These are phyloP conservation scores for Oemleria cerasiformis DNA, from an alignment of 306 rosid genomes.

Conservation along the genomic window DNA sequence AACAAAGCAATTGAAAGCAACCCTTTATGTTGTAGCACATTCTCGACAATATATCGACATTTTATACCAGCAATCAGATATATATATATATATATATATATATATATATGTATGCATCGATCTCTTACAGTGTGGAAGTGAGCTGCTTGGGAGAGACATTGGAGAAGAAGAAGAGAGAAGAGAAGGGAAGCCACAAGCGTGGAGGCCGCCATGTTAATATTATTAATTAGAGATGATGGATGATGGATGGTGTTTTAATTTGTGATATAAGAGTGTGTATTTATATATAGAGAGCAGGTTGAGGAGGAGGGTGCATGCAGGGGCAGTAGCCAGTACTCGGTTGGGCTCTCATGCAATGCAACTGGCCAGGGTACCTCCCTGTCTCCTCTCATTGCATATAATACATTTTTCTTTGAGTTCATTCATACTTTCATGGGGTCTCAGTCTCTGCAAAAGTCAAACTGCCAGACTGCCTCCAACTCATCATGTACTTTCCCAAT, in stretches of 20 bases:
- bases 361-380: not conserved
- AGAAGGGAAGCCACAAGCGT: constrained; percentile 2
- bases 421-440: too few relatives aligned
- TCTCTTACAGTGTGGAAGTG: not conserved
- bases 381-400: not conserved
- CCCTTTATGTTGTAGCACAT: too few relatives aligned
- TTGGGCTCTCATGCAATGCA: not conserved
- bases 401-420: not conserved
- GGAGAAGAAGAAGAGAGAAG: constrained; percentile 9
- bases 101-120: not conserved
- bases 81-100: too few relatives aligned
- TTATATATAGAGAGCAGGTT: not conserved
- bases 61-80: too few relatives aligned
- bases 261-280: not conserved
- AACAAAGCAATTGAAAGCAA: too few relatives aligned
- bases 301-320: not conserved
- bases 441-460: not conserved
- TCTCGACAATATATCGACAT: not conserved
- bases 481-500: not conserved
- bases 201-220: constrained; percentile 15
- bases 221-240: not conserved
- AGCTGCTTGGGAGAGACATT: not conserved
- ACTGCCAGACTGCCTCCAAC: constrained; percentile 13
- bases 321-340: not conserved
- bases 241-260: not conserved